Conservation (phyloP, 73 alveolate species). For the Blepharisma stoltei region DNA sequence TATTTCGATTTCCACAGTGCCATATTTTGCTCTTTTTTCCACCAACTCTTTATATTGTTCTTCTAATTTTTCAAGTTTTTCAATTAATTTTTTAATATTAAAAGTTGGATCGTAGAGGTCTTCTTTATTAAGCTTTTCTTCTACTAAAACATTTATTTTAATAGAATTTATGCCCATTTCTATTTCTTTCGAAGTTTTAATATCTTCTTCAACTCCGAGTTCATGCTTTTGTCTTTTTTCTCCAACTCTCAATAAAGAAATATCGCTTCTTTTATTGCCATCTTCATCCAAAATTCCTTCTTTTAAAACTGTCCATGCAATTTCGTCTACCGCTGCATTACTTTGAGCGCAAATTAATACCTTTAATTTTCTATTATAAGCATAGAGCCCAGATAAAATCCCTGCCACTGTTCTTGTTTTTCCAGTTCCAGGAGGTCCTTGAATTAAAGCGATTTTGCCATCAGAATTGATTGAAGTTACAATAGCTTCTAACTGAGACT, state of each 20-base stretch:
- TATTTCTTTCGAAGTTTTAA: not conserved
- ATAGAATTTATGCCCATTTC: not conserved
- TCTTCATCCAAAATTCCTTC: slow-evolving; percentile 47
- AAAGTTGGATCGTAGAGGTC: not conserved
- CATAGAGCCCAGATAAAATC: slow-evolving; percentile 33
- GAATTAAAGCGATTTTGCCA: slow-evolving; percentile 44
- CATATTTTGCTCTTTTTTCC: not conserved
- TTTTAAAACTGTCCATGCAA: slow-evolving; percentile 63
- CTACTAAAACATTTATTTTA: not conserved
- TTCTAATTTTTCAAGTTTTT: not conserved
- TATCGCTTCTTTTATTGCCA: slow-evolving; percentile 36
- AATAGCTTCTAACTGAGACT: no score
- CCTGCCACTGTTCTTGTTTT: slow-evolving; percentile 72
- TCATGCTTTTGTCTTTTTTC: slow-evolving; percentile 3
- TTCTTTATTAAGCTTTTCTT: not conserved
- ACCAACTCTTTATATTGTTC: slow-evolving; percentile 22
- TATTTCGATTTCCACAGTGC: not conserved
- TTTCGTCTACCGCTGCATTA: slow-evolving; percentile 89
- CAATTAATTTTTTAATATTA: not conserved
- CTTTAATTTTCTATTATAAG: not conserved
- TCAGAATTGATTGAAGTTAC: no score
- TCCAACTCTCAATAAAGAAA: slow-evolving; percentile 51
- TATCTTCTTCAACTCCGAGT: not conserved
- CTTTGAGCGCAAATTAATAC: slow-evolving; percentile 90
- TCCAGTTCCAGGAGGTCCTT: slow-evolving; percentile 91